Base-by-base conservation (phyloP, 805 yeast species). In the Zygoascus biomembranicola region DNA sequence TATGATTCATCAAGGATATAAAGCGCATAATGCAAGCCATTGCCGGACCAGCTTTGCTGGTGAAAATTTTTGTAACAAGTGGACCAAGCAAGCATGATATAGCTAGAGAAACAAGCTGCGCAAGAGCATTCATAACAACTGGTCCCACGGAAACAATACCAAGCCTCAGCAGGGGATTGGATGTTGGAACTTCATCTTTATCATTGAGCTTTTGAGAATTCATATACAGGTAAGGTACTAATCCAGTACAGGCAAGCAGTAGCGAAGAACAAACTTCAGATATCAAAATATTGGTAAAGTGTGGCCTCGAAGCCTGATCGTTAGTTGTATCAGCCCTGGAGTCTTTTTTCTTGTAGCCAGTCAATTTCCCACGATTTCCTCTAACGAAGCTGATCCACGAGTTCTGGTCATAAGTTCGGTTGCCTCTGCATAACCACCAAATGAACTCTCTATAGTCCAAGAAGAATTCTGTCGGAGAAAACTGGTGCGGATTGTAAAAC, bases 401-500 rank as follows among this genome's bases (percentile, higher is more conserved):
- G 55, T 78, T 75, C 16, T 65, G 62, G 55, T 76, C 78, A 70
- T 74, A 75, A 52, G 69, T 71, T 6, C 78, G 69, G 59, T 84
- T 84, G 1, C 94, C 94, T 56, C 84, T 69, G 5, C 78, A 76
- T 31, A 89, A 67, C 96, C 96, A 89, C 50, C 79, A 70, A 60
- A 88, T 79, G 70, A 79, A 87, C 66, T 83, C 87, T 70, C 90
- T 77, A 77, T 90, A 90, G 71, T 90, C 97, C 68, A 87, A 78
- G 69, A 89, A 86, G 78, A 84, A 90, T 70, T 88, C 96, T 64
- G 81, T 84, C 83, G 88, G 80, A 47, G 94, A 79, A 68, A 89
- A 90, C 74, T 90, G 97, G 73, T 90, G 96, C 37, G 97, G 97
- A 71, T 90, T 90, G 80, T 87, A 90, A 50, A 90, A 67, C 66